Evolutionary conservation across 495 filamentous ascomycete species (phyloP).

Genomic region (Cladorrhinum samala): DNA sequence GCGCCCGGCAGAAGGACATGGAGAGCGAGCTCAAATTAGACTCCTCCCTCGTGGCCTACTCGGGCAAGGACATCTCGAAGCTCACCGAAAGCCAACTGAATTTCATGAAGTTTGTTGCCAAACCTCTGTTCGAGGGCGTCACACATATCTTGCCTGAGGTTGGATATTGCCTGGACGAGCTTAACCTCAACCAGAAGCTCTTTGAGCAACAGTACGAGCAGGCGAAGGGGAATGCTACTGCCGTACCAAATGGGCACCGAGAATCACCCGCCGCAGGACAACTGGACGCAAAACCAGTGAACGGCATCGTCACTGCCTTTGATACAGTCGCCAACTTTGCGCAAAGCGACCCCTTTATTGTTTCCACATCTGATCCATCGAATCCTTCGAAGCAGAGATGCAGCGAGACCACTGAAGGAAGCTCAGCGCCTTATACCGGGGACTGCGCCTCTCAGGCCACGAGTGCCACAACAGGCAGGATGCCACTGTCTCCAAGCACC

Average conservation of each 20-base stretch:
- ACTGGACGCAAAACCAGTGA: constrained; percentile 28
- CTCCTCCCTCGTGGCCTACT: constrained; percentile 78
- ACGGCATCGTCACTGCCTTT: constrained; percentile 33
- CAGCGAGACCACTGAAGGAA: constrained; percentile 49
- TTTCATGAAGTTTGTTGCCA: constrained; percentile 94
- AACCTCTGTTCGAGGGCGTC: constrained; percentile 81
- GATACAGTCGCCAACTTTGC: constrained; percentile 19
- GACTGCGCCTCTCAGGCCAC: constrained; percentile 51
- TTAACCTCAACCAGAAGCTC: constrained; percentile 61
- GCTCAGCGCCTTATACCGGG: constrained; percentile 40
- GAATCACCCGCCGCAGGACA: constrained; percentile 14
- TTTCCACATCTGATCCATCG: constrained; percentile 23
- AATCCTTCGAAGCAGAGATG: constrained; percentile 37
- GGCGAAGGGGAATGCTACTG: constrained; percentile 27
- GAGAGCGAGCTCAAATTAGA: constrained; percentile 80
- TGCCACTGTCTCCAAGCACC: constrained; percentile 53
- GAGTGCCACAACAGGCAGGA: constrained; percentile 50
- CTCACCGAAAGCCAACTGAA: constrained; percentile 83
- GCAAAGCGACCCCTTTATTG: too few species aligned
- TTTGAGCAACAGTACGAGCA: constrained; percentile 51
- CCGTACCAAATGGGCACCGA: constrained; percentile 21
- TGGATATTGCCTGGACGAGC: constrained; percentile 73
- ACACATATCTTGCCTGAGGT: constrained; percentile 77
- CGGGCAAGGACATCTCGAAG: constrained; percentile 75
- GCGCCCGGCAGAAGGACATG: constrained; percentile 86